These are phyloP conservation scores for Phycomyces nitens DNA, from an alignment of 192 early-diverging fungal species.

Conservation along the genomic window DNA sequence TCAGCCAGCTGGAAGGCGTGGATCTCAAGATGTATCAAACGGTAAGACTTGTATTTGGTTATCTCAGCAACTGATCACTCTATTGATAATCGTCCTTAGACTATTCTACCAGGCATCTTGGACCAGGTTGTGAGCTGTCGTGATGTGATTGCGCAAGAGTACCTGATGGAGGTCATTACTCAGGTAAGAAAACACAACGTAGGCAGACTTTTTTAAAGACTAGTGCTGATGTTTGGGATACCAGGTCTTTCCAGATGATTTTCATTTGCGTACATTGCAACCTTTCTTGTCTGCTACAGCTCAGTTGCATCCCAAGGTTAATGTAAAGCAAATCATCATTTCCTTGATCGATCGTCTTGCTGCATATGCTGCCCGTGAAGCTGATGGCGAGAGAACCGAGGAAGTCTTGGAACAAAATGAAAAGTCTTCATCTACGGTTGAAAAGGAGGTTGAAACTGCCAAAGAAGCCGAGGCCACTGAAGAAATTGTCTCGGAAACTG, in stretches of 20 bases:
- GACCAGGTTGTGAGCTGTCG: constrained; percentile 95
- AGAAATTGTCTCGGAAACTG: neutral
- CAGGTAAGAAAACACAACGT: constrained; percentile 57
- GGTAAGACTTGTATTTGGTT: constrained; percentile 29
- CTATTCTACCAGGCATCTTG: constrained; percentile 86
- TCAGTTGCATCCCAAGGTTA: constrained; percentile 85
- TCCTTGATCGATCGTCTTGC: constrained; percentile 91
- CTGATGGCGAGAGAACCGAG: constrained; percentile 40
- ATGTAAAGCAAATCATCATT: constrained; percentile 95
- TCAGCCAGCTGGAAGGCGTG: constrained; percentile 88
- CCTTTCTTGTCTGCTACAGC: constrained; percentile 86
- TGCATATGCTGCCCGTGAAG: constrained; percentile 80
- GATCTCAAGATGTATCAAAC: constrained; percentile 80
- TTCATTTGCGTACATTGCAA: constrained; percentile 88
- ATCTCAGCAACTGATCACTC: neutral
- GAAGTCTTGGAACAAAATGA: constrained; percentile 18
- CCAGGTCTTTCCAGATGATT: constrained; percentile 93
- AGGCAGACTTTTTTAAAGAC: neutral
- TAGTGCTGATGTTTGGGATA: neutral
- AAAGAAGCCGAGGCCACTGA: neutral
- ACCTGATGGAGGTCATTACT: constrained; percentile 98
- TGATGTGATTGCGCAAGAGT: constrained; percentile 98
- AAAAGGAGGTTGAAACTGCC: neutral
- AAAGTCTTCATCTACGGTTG: neutral
- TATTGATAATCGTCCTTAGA: constrained; percentile 30